Base-by-base conservation (phyloP, 805 yeast species). In the Nematodospora valgi region DNA sequence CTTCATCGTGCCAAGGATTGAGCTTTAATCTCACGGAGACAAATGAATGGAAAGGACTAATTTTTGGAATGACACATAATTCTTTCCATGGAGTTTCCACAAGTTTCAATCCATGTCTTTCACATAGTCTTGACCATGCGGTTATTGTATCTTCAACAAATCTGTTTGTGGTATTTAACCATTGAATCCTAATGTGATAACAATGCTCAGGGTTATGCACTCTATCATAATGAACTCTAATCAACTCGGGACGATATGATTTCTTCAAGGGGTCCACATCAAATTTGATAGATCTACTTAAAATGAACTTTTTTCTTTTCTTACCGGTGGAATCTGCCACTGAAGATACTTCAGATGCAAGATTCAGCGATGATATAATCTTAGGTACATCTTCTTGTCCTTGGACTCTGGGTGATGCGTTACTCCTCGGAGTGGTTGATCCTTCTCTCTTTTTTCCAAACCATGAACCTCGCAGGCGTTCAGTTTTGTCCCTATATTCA, bases 171-270 rank as follows among this genome's bases (percentile, higher is more conserved):
- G 95, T 80, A 41, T 84, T 86, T 21, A 91, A 62, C 99, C 99
- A 93, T 54, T 93, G 97, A 10, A 91, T 57, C 30, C 96, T 68
- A 21, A 93, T 73, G 51, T 91, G 98, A 63, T 81, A 93, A 52
- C 97, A 89, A 49, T 89, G 95, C 46, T 85, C 91, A 0, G 97
- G 96, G 52, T 89, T 91, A 55, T 88, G 96, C 3, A 89, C 89
- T 28, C 81, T 72, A 54, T 93, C 99, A 51, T 86, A 86, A 58
- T 91, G 97, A 1, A 93, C 87, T 5, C 79, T 78, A 29, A 88
- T 68, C 2, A 80, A 58, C 47, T 93, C 98, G 0, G 83, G 82
- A 37, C 88, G 76, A 56, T 78, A 79, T 0, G 96, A 86, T 40
- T 78, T 71, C 2, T 68, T 64, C 19, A 70, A 62, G 0, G 91